A percentile compares a stretch with the other conserved stretches of the same genome.
These are phyloP conservation scores for Ensete ventricosum DNA, from an alignment of 176 grass and related monocot species.

Conservation along the genomic window DNA sequence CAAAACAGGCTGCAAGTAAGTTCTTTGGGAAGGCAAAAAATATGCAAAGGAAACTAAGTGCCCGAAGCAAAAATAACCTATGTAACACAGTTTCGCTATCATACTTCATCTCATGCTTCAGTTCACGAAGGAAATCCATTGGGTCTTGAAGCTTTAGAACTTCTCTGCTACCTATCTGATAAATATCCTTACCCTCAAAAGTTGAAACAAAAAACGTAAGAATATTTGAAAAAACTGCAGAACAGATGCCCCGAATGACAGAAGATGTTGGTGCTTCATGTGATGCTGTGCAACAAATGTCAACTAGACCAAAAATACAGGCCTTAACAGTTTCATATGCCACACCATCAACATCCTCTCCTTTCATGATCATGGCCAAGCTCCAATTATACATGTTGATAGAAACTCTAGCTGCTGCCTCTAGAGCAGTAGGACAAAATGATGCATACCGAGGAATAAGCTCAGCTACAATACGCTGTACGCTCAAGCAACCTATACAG, in stretches of 20 bases:
- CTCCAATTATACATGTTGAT: conserved; percentile 87
- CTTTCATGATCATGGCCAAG: conserved; percentile 51
- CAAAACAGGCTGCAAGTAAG: conserved; percentile 68
- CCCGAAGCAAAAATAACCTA: conserved; percentile 63
- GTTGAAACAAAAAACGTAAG: conserved; percentile 82
- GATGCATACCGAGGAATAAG: conserved; percentile 78
- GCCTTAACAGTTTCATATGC: conserved; percentile 58
- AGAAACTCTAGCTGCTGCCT: conserved; percentile 72
- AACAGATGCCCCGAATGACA: conserved; percentile 72
- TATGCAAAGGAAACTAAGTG: conserved; percentile 63
- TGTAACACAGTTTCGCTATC: conserved; percentile 29
- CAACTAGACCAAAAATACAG: conserved; percentile 71
- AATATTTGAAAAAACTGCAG: conserved; percentile 52
- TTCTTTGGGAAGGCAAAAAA: conserved; percentile 74
- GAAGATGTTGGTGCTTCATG: conserved; percentile 63
- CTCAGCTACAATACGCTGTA: conserved; percentile 67
- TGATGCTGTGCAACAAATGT: conserved; percentile 78
- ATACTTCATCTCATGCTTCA: conserved; percentile 48
- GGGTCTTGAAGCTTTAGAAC: conserved; percentile 47
- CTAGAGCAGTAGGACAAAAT: conserved; percentile 78
- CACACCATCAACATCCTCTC: conserved; percentile 36
- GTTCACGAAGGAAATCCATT: conserved; percentile 35
- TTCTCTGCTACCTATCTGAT: conserved; percentile 39
- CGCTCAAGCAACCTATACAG: conserved; percentile 53
- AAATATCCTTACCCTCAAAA: conserved; percentile 78